phyloP scores from a whole-genome alignment of 441 rosid genomes.

The Raphanus hybrid region DNA sequence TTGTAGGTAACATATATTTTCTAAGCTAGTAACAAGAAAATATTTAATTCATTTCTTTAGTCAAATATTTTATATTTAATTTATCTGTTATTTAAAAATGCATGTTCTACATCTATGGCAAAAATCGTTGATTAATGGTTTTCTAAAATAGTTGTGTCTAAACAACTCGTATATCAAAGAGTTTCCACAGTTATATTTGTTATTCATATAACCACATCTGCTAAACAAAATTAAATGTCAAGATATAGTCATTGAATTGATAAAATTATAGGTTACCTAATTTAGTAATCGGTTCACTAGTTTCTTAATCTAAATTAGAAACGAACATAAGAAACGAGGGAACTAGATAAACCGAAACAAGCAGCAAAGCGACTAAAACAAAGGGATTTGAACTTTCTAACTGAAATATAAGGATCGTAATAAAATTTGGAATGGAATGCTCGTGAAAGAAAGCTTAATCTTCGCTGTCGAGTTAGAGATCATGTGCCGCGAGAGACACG shows the following conservation, averaged over 20 bases:
- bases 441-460: conserved; percentile 43
- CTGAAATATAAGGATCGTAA: not conserved
- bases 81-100: not conserved
- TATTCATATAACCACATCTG: too few relatives aligned
- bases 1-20: not conserved
- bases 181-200: too few relatives aligned
- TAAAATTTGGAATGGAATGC: conserved; percentile 32
- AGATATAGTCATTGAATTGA: too few relatives aligned
- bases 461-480: conserved; percentile 43
- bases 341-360: conserved; percentile 11
- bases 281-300: not conserved
- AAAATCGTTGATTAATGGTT: not conserved
- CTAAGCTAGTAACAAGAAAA: not conserved
- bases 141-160: too few relatives aligned
- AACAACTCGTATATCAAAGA: not conserved
- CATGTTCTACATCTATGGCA: not conserved
- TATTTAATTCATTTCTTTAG: too few relatives aligned
- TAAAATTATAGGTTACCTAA: not conserved
- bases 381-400: not conserved
- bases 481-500: conserved; percentile 77
- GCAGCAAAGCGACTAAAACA: conserved; percentile 27
- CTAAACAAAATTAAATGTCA: too few relatives aligned
- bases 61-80: not conserved
- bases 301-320: not conserved
- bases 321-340: not conserved